phyloP scores from a whole-genome alignment of 169 alveolate species.

The Amoebophrya sp. region DNA sequence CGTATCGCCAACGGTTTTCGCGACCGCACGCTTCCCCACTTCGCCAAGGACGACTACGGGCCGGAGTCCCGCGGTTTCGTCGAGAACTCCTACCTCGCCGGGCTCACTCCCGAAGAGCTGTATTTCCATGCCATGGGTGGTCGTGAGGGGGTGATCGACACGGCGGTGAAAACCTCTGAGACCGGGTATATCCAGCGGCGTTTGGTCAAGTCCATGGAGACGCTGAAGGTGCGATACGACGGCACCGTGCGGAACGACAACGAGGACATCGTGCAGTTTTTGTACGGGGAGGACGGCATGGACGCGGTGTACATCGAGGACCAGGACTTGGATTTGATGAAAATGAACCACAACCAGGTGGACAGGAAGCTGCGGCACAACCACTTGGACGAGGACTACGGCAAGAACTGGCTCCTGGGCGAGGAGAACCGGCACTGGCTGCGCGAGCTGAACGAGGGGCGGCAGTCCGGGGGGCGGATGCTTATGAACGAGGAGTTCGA shows the following conservation, averaged over 20 bases:
- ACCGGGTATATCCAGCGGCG: slow-evolving; percentile 99
- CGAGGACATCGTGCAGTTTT: slow-evolving; percentile 92
- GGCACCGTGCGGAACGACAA: slow-evolving; percentile 91
- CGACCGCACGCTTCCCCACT: slow-evolving; percentile 97
- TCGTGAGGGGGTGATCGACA: slow-evolving; percentile 99
- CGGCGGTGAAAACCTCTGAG: slow-evolving; percentile 99
- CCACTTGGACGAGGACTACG: slow-evolving; percentile 47
- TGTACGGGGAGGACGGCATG: slow-evolving; percentile 99
- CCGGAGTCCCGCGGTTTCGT: slow-evolving; percentile 99
- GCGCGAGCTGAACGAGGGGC: neutral
- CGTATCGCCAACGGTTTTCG: slow-evolving; percentile 97
- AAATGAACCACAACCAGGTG: slow-evolving; percentile 71
- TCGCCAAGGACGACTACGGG: slow-evolving; percentile 96
- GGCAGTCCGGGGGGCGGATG: neutral
- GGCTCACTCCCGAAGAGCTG: slow-evolving; percentile 94
- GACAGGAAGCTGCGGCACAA: slow-evolving; percentile 48
- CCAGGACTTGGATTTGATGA: slow-evolving; percentile 77
- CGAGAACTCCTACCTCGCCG: slow-evolving; percentile 90
- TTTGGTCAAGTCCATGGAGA: slow-evolving; percentile 98
- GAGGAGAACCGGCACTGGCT: slow-evolving; percentile 36
- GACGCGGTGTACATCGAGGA: slow-evolving; percentile 98
- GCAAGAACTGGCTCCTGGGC: slow-evolving; percentile 47
- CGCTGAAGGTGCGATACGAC: slow-evolving; percentile 96
- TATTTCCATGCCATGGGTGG: slow-evolving; percentile 99
- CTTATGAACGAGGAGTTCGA: neutral